A percentile compares a stretch with the other conserved stretches of the same genome.
phyloP scores from a whole-genome alignment of 2,329 filamentous ascomycete species.

The Rachicladosporium sp. region DNA sequence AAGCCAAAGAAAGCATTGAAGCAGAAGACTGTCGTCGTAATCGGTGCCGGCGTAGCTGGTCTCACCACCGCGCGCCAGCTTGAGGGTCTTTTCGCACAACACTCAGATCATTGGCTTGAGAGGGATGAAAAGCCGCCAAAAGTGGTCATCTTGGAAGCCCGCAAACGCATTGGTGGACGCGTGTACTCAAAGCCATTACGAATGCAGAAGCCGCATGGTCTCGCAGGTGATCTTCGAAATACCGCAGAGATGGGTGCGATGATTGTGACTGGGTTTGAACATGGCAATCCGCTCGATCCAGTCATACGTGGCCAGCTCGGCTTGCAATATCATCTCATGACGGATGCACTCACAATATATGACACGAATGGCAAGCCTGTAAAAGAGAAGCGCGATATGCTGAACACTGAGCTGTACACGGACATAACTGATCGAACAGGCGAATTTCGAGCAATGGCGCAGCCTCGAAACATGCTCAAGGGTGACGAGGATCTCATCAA shows the following conservation, averaged over 20 bases:
- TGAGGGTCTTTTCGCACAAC: conserved; percentile 72
- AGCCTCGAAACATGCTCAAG: conserved; percentile 58
- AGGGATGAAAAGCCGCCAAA: conserved; percentile 56
- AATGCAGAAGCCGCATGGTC: conserved; percentile 43
- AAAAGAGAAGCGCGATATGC: conserved; percentile 62
- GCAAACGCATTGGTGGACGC: conserved; percentile 75
- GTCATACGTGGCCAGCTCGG: conserved; percentile 83
- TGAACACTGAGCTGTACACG: conserved; percentile 87
- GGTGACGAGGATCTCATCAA: conserved; percentile 75
- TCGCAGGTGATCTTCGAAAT: conserved; percentile 46
- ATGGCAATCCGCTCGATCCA: conserved; percentile 85
- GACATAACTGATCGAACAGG: conserved; percentile 87
- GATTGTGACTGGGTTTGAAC: conserved; percentile 93
- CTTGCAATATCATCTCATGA: conserved; percentile 71
- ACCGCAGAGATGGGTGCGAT: conserved; percentile 97
- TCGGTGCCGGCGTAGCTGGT: conserved; percentile 91
- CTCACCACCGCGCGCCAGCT: conserved; percentile 85
- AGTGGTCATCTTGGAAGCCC: conserved; percentile 74
- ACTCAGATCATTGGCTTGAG: conserved; percentile 54
- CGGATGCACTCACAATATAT: conserved; percentile 74
- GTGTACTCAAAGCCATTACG: conserved; percentile 72
- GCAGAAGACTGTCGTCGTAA: conserved; percentile 66
- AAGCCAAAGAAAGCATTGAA: conserved; percentile 33
- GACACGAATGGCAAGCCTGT: conserved; percentile 70
- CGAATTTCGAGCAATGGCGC: conserved; percentile 71